These are phyloP conservation scores for Ophiosphaerella korrae DNA, from an alignment of 2,329 filamentous ascomycete genomes.

Conservation along the genomic window DNA sequence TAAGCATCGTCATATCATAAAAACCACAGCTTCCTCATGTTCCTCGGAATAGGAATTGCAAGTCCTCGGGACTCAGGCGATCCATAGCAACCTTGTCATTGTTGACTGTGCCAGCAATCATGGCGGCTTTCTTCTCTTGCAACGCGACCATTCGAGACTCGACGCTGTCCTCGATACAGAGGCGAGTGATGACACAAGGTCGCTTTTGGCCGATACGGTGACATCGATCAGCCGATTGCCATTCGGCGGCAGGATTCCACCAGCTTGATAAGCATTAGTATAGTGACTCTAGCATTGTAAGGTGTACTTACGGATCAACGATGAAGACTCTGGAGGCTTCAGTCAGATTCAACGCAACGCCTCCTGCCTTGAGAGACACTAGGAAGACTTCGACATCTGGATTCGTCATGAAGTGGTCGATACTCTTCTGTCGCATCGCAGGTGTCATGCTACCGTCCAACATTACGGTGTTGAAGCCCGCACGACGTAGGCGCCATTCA, in stretches of 20 bases:
- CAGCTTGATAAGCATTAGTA: slow-evolving; percentile 62
- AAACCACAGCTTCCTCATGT: slow-evolving; percentile 46
- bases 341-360: slow-evolving; percentile 92
- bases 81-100: slow-evolving; percentile 90
- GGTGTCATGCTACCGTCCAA: slow-evolving; percentile 97
- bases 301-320: slow-evolving; percentile 79
- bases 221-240: slow-evolving; percentile 86
- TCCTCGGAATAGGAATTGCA: slow-evolving; percentile 95
- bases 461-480: slow-evolving; percentile 98
- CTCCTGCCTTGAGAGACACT: slow-evolving; percentile 93
- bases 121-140: slow-evolving; percentile 97
- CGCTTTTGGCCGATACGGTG: slow-evolving; percentile 95
- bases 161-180: slow-evolving; percentile 96
- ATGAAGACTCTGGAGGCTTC: slow-evolving; percentile 96
- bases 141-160: slow-evolving; percentile 94
- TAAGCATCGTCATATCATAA: no score
- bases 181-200: slow-evolving; percentile 89
- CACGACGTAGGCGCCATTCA: slow-evolving; percentile 92
- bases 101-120: slow-evolving; percentile 98
- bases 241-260: slow-evolving; percentile 99
- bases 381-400: slow-evolving; percentile 94
- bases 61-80: slow-evolving; percentile 85
- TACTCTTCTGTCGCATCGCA: slow-evolving; percentile 87
- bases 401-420: slow-evolving; percentile 96
- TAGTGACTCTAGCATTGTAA: background rate